These are phyloP conservation scores for Lachancea lanzarotensis DNA, from an alignment of 805 yeast species.

Conservation along the genomic window DNA sequence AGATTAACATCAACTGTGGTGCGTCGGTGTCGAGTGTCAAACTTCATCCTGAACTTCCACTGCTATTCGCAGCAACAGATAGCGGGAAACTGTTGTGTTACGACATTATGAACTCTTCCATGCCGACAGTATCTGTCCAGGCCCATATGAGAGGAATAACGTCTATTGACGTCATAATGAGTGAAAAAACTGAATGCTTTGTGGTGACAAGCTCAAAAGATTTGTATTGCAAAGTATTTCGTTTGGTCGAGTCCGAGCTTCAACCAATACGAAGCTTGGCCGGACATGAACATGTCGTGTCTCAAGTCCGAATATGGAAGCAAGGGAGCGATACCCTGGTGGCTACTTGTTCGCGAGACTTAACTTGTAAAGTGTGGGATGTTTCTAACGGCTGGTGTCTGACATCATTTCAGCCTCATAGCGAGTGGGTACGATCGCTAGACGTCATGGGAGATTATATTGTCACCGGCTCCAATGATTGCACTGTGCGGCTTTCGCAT, in stretches of 20 bases:
- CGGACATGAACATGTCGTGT: slow-evolving; percentile 87
- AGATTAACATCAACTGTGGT: slow-evolving; percentile 47
- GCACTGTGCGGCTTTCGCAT: slow-evolving; percentile 61
- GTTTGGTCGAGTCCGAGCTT: slow-evolving; percentile 32
- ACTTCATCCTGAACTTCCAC: slow-evolving; percentile 70
- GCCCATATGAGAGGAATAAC: slow-evolving; percentile 74
- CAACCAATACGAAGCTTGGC: slow-evolving; percentile 54
- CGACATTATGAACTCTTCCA: slow-evolving; percentile 55
- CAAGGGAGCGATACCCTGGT: slow-evolving; percentile 42
- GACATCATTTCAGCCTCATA: slow-evolving; percentile 65
- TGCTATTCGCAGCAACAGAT: slow-evolving; percentile 56
- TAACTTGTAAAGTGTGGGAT: slow-evolving; percentile 59
- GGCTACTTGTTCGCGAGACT: slow-evolving; percentile 61
- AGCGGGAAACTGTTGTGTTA: slow-evolving; percentile 71
- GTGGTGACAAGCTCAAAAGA: slow-evolving; percentile 49
- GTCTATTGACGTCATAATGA: slow-evolving; percentile 12
- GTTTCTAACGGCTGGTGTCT: slow-evolving; percentile 59
- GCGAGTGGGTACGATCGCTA: slow-evolving; percentile 79
- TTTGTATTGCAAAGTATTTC: slow-evolving; percentile 50
- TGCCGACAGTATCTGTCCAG: slow-evolving; percentile 54
- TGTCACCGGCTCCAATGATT: slow-evolving; percentile 74
- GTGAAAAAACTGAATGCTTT: slow-evolving; percentile 18
- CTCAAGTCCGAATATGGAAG: slow-evolving; percentile 45
- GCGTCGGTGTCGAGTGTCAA: slow-evolving; percentile 55
- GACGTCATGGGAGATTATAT: slow-evolving; percentile 54